Percentiles rank a stretch among this genome's conserved stretches.
These are phyloP conservation scores for Rhynchosporium graminicola DNA, from an alignment of 2,329 filamentous ascomycete genomes.

Conservation along the genomic window DNA sequence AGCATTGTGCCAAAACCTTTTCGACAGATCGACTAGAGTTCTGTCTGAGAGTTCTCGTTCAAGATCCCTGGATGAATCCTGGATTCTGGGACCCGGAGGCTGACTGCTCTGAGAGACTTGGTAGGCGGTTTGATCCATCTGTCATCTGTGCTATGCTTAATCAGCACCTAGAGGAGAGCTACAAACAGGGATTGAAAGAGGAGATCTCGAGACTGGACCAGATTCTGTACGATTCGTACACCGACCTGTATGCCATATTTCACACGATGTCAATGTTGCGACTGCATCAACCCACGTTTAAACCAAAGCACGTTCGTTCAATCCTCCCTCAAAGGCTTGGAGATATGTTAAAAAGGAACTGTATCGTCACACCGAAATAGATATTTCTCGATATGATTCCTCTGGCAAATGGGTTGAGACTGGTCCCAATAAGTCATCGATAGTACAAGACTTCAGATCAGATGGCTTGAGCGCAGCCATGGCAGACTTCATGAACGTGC, in stretches of 20 bases:
- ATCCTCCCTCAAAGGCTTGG: too few species aligned
- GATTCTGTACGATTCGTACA: slow-evolving; percentile 4
- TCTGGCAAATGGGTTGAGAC: too few species aligned
- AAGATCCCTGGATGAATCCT: too few species aligned
- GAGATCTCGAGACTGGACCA: slow-evolving; percentile 16
- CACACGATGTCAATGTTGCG: slow-evolving; percentile 4
- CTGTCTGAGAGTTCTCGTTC: not conserved
- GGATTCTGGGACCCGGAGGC: not conserved
- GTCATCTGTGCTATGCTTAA: slow-evolving; percentile 14
- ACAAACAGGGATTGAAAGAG: not conserved
- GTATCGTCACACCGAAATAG: too few species aligned
- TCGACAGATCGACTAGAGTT: not conserved
- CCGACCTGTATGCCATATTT: slow-evolving; percentile 15
- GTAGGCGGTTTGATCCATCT: not conserved
- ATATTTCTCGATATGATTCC: too few species aligned
- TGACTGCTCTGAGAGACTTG: not conserved
- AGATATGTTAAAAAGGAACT: too few species aligned
- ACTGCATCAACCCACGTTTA: not conserved
- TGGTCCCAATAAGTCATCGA: not conserved
- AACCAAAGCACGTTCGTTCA: too few species aligned
- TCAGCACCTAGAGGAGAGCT: slow-evolving; percentile 5
- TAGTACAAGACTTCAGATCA: not conserved
- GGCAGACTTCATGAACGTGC: not conserved
- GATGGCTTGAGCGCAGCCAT: not conserved
- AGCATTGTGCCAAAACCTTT: not conserved